These are phyloP conservation scores for Malassezia yamatoensis DNA, from an alignment of 1,284 basidiomycete species.

Conservation along the genomic window DNA sequence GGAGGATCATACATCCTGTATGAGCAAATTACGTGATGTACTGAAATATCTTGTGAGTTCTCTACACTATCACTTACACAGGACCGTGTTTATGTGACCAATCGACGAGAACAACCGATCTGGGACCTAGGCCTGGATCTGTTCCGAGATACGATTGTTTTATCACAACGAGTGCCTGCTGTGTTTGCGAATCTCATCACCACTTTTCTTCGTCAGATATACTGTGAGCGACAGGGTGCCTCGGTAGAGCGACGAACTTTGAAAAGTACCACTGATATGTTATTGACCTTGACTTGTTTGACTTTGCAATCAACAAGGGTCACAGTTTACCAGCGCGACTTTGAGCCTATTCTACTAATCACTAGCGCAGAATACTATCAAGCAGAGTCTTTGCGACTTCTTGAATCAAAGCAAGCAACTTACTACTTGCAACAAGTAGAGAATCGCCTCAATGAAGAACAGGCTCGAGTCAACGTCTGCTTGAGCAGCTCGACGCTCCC, in stretches of 20 bases:
- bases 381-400: constrained; percentile 62
- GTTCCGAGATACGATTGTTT: constrained; percentile 67
- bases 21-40: constrained; percentile 79
- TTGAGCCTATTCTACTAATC: constrained; percentile 71
- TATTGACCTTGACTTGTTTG: constrained; percentile 58
- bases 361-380: constrained; percentile 73
- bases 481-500: constrained; percentile 65
- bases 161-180: constrained; percentile 55
- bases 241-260: constrained; percentile 83
- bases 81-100: constrained; percentile 38
- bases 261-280: constrained; percentile 75
- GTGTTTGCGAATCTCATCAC: constrained; percentile 72
- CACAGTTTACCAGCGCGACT: constrained; percentile 71
- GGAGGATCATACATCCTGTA: constrained; percentile 85
- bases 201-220: constrained; percentile 75
- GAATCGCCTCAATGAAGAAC: constrained; percentile 70
- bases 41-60: constrained; percentile 70
- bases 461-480: constrained; percentile 78
- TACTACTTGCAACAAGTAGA: constrained; percentile 79
- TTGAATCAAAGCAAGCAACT: constrained; percentile 67
- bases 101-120: constrained; percentile 52
- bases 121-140: constrained; percentile 73
- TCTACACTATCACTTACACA: neutral
- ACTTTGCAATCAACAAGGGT: constrained; percentile 13
- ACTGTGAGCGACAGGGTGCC: constrained; percentile 80